Percentiles rank a stretch among this genome's conserved stretches.
These are phyloP conservation scores for Nematocida sp. DNA, from an alignment of 371 early-diverging fungal genomes.

Conservation along the genomic window DNA sequence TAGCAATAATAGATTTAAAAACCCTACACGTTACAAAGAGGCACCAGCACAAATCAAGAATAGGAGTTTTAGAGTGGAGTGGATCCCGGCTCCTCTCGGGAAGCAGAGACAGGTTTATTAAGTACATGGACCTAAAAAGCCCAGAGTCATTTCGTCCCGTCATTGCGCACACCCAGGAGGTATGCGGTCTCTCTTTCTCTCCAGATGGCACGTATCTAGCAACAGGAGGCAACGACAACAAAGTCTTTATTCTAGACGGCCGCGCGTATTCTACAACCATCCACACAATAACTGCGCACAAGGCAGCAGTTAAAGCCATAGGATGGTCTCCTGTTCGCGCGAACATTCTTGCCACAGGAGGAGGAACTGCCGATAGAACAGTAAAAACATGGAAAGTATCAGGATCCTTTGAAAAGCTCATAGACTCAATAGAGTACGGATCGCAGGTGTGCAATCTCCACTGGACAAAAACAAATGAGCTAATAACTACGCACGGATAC, in stretches of 20 bases:
- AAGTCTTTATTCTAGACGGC: constrained; percentile 62
- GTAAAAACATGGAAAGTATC: constrained; percentile 63
- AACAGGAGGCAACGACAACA: constrained; percentile 68
- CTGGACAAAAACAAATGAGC: constrained; percentile 63
- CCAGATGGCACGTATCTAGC: constrained; percentile 54
- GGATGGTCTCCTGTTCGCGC: constrained; percentile 55
- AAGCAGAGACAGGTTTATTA: constrained; percentile 63
- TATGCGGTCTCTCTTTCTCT: constrained; percentile 64
- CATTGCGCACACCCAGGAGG: constrained; percentile 64
- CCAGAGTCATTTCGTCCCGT: constrained; percentile 38
- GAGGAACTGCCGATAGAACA: constrained; percentile 67
- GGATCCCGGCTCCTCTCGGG: constrained; percentile 60
- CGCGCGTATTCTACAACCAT: constrained; percentile 34
- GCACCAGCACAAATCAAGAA: constrained; percentile 59
- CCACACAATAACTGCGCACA: constrained; percentile 59
- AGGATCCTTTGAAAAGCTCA: constrained; percentile 2
- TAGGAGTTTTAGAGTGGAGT: constrained; percentile 63
- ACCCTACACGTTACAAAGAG: constrained; percentile 29
- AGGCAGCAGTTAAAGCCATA: constrained; percentile 67
- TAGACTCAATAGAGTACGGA: constrained; percentile 57
- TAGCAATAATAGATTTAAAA: constrained; percentile 48
- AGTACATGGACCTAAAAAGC: constrained; percentile 61
- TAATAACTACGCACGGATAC: constrained; percentile 67
- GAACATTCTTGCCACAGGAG: constrained; percentile 63
- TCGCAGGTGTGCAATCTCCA: constrained; percentile 66